phyloP scores from a whole-genome alignment of 169 alveolate genomes.

The Eimeria mitis region DNA sequence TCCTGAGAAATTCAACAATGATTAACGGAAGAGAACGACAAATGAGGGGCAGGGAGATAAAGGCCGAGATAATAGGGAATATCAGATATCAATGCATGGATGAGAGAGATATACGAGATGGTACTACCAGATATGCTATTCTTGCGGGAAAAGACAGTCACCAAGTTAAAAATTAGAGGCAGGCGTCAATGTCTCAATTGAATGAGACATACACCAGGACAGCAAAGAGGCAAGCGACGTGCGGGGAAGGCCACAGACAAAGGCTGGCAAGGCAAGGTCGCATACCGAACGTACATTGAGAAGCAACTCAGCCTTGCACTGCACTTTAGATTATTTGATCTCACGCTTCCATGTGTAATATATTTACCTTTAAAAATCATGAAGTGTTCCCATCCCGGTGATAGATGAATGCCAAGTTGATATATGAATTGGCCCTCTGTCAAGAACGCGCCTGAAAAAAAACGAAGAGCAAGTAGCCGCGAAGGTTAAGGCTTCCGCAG shows the following conservation, averaged over 20 bases:
- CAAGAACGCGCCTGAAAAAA: constrained; percentile 83
- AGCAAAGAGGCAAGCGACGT: neutral
- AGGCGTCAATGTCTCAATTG: neutral
- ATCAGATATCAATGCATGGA: neutral
- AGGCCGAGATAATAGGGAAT: neutral
- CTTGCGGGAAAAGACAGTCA: neutral
- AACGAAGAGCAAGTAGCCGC: neutral
- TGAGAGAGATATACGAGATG: neutral
- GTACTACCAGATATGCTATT: neutral
- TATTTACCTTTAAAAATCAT: constrained; percentile 89
- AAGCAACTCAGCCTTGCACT: neutral
- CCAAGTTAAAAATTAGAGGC: neutral
- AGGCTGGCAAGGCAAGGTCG: neutral
- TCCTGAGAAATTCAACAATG: constrained; percentile 8
- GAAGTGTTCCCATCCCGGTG: constrained; percentile 95
- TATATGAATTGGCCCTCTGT: constrained; percentile 91
- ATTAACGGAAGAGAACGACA: neutral
- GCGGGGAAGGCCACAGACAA: neutral
- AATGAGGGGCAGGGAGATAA: neutral
- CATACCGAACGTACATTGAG: neutral
- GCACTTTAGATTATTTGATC: neutral
- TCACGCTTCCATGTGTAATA: neutral
- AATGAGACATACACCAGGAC: neutral
- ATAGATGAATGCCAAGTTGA: constrained; percentile 90
- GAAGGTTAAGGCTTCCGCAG: neutral